Evolutionary conservation across 495 filamentous ascomycete genomes (phyloP).

Genomic region (Entonaema liquescens): DNA sequence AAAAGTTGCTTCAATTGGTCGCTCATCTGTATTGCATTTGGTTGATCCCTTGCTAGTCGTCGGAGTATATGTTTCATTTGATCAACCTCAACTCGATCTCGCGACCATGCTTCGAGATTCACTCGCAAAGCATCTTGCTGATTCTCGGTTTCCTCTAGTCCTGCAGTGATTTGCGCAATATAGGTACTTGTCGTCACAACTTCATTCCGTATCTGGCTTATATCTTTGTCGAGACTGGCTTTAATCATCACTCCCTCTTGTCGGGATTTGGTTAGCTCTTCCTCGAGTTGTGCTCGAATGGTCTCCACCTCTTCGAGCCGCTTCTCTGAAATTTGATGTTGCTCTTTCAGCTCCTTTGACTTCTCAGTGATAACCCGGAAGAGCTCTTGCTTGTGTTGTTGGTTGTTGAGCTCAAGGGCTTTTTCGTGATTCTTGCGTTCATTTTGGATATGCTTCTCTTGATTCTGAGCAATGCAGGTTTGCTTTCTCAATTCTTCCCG

Average conservation of each 20-base stretch:
- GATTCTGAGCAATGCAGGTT: conserved; percentile 14
- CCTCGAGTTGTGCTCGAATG: conserved; percentile 27
- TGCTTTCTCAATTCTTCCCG: conserved; percentile 35
- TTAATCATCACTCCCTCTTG: conserved; percentile 22
- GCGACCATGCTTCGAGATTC: conserved; percentile 39
- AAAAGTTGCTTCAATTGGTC: conserved; percentile 32
- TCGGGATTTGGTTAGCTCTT: conserved; percentile 27
- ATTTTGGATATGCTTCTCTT: conserved; percentile 20
- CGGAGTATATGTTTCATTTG: conserved; percentile 38
- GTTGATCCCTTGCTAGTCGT: conserved; percentile 32
- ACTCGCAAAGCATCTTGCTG: conserved; percentile 23
- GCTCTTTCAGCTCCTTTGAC: conserved; percentile 17
- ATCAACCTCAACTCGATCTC: conserved; percentile 34
- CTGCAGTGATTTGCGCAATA: conserved; percentile 17
- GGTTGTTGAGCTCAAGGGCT: conserved; percentile 18
- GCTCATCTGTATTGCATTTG: conserved; percentile 26
- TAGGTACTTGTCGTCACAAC: conserved; percentile 7
- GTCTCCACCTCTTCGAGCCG: conserved; percentile 31
- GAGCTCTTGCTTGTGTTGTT: conserved; percentile 36
- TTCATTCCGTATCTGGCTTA: conserved; percentile 25
- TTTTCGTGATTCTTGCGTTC: conserved; percentile 23
- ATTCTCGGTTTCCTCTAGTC: conserved; percentile 28
- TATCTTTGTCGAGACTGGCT: conserved; percentile 23
- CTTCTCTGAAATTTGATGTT: conserved; percentile 24
- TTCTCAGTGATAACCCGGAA: conserved; percentile 27